These are phyloP conservation scores for Fusarium solani-melongenae DNA, from an alignment of 2,329 filamentous ascomycete species.

Conservation along the genomic window DNA sequence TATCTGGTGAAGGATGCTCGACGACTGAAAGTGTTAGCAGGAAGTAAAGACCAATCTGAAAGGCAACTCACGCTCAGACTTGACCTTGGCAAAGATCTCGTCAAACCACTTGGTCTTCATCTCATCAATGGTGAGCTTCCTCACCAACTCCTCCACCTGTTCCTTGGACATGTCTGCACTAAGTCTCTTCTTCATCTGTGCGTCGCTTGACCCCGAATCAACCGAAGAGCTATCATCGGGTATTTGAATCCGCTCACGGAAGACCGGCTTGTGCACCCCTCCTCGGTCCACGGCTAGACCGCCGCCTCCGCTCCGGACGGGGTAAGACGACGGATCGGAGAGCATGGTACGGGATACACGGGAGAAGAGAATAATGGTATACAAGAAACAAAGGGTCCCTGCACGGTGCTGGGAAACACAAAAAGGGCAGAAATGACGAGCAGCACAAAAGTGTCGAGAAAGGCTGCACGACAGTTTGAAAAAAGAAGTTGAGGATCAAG, in stretches of 20 bases:
- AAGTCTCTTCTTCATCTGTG: constrained; percentile 34
- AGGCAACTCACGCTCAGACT: constrained; percentile 36
- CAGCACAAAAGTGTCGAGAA: not conserved
- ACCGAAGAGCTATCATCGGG: constrained; percentile 24
- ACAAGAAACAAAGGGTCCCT: not conserved
- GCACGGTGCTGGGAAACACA: not conserved
- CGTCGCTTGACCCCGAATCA: constrained; percentile 33
- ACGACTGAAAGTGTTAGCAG: constrained; percentile 23
- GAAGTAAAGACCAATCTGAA: not conserved
- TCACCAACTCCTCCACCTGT: constrained; percentile 40
- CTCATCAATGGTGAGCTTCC: constrained; percentile 40
- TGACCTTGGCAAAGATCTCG: constrained; percentile 42
- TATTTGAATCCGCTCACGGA: constrained; percentile 33
- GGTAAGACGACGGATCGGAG: constrained; percentile 23
- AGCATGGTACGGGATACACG: constrained; percentile 9
- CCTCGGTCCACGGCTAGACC: constrained; percentile 3
- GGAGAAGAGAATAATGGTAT: not conserved
- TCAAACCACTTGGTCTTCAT: constrained; percentile 42
- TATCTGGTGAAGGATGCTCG: constrained; percentile 28
- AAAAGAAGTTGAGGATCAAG: not conserved
- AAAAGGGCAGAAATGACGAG: not conserved
- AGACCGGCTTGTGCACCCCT: not conserved
- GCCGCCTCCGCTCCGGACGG: constrained; percentile 2
- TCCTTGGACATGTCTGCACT: constrained; percentile 42
- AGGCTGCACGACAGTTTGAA: not conserved